Conservation (phyloP, 305 asterid genomes). For the Fraxinus sp. region DNA sequence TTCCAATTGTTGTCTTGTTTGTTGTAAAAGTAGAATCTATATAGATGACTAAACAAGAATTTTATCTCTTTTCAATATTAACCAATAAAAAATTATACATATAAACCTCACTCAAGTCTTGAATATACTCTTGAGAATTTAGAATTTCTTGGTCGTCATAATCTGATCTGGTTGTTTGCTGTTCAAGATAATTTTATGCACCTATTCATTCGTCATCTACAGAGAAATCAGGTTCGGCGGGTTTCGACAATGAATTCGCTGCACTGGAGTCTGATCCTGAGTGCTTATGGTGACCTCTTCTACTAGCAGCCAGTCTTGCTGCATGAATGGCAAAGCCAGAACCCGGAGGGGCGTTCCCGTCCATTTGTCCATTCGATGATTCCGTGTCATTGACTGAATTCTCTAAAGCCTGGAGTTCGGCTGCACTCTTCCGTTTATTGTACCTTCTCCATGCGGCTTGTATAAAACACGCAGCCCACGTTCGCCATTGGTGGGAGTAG, state of each 20-base stretch:
- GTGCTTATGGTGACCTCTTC: conserved; percentile 51
- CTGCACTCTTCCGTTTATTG: conserved; percentile 48
- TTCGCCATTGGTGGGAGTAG: conserved; percentile 64
- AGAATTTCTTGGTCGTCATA: neutral
- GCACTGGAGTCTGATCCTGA: conserved; percentile 45
- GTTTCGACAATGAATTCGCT: conserved; percentile 61
- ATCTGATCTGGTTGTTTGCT: neutral
- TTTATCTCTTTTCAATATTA: neutral
- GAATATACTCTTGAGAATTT: neutral
- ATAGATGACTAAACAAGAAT: neutral
- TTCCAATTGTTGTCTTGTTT: neutral
- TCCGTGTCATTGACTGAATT: conserved; percentile 24
- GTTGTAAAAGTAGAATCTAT: neutral
- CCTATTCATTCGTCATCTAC: conserved; percentile 52
- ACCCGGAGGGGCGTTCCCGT: conserved; percentile 24
- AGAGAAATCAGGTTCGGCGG: conserved; percentile 80
- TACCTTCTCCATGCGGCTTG: conserved; percentile 84
- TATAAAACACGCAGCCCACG: conserved; percentile 56
- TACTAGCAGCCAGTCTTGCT: conserved; percentile 49
- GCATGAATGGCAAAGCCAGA: conserved; percentile 42
- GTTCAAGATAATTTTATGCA: neutral
- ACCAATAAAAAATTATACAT: neutral
- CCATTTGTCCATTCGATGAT: conserved; percentile 1
- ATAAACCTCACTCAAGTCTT: neutral
- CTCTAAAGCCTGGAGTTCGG: conserved; percentile 52